Base-by-base conservation (phyloP, 73 alveolate genomes). In the Halteria grandinella region DNA sequence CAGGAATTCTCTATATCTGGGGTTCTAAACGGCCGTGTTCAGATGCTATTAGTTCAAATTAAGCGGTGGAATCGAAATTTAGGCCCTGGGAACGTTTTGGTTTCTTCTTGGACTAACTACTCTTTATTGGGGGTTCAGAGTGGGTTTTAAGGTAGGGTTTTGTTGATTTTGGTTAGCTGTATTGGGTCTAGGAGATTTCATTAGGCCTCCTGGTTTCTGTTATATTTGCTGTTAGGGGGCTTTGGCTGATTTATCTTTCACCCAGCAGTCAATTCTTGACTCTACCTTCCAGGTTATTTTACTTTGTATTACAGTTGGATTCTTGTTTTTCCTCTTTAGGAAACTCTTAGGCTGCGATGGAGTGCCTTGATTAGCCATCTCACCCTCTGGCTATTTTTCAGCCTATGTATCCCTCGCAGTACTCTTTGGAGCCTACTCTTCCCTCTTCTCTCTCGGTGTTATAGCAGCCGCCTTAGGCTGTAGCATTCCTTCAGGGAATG, bases 251-350 rank as follows among this genome's bases (percentile, higher is more conserved):
- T n/a, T n/a, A 11, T 36, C 47, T 36, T 11, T 70, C 36, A 57
- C 34, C 83, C 83, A 70, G 71, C 83, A 70, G 29, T 70, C 71
- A 32, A 70, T 70, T 4, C 71, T 25, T 10, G 83, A 70, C 34
- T 49, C 32, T 2, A 31, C 70, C 51, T 70, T 48, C 83, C 72
- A 49, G 1, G 5, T 36, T 5, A 36, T 36, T 36, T 49, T 64
- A 18, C 18, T n/a, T 48, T 70, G 47, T 29, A 48, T 25, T 15
- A 70, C 48, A 27, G 47, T 70, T 3, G 50, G 47, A 15, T 55
- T 71, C 51, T 70, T 44, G 25, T 69, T 50, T 31, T 70, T 70
- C 51, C 83, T 70, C 50, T 70, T 70, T 10, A 70, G 55, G 72
- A 24, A 66, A 1, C 10, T 2, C 69, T 66, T 66, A 25, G n/a